Evolutionary conservation across 257 asterid genomes (phyloP), one percentile per base, ranked within the genome.

Genomic region (Fraxinus quadrangulata): DNA sequence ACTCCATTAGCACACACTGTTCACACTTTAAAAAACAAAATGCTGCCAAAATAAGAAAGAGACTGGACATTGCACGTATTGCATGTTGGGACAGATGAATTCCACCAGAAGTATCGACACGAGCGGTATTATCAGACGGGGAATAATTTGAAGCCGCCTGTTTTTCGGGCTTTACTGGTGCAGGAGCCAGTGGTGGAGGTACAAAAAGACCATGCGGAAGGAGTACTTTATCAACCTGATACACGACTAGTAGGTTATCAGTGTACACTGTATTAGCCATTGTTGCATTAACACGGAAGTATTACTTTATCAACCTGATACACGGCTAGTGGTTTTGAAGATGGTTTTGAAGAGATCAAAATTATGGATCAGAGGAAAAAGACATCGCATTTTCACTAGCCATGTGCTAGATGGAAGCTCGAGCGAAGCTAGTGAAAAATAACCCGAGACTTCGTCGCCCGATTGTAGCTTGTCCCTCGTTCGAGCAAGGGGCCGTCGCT

Each of bases 101-200:
- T 34, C 84, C 86, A 56, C 61, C 73, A 21, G 90, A 88, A 71
- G 90, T 76, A 70, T 75, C 72, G 10, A 42, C 77, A 16, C 74
- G 66, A 10, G 49, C 49, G 11, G 49, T 42, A 16, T 47, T 7
- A 47, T 47, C 56, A 3, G 56, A 19, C 6, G 69, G 71, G 6
- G 83, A 74, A 11, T 79, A 70, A 45, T 40, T 37, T 0, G 82
- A 1, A 72, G 73, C 21, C n/a, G 78, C 67, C 40, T 75, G 11
- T 69, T 88, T 87, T 72, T 77, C 75, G 16, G 59, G 71, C 39
- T 77, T 80, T 6, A 79, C 5, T 26, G 92, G 90, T 0, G 90
- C 88, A 6, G 92, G 95, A 6, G 93, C 83, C 1, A 91, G 93
- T 0, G 92, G 85, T 2, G 87, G 88, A 66, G 87, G 39, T 1